Conservation (phyloP, 345 rosid genomes). For the Moricandia arvensis region DNA sequence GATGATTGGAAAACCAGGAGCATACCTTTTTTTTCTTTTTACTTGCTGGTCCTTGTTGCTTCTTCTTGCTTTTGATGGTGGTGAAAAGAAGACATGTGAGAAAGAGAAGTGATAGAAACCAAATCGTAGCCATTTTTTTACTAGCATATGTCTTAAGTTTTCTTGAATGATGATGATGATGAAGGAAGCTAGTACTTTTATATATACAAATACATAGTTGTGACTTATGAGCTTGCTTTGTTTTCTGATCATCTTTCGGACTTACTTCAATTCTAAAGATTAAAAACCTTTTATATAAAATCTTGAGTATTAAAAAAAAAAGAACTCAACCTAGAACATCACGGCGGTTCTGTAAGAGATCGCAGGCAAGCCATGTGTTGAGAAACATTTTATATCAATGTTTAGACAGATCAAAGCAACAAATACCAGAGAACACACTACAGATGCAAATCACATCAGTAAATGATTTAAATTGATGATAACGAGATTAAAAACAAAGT, state of each 20-base stretch:
- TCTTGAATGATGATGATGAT: neutral
- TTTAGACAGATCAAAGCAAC: neutral
- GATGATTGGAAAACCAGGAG: no score
- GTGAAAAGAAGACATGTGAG: no score
- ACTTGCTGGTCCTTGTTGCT: no score
- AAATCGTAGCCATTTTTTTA: conserved; percentile 8
- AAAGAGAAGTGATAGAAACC: no score
- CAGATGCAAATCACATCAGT: no score
- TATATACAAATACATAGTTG: neutral
- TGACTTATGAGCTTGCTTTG: neutral
- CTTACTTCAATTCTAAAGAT: neutral
- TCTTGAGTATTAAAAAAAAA: neutral
- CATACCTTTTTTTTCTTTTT: no score
- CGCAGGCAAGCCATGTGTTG: neutral
- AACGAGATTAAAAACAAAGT: no score
- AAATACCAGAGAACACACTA: no score
- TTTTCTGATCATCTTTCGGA: neutral
- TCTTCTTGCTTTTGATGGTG: no score
- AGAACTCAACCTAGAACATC: neutral
- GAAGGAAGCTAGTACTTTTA: neutral
- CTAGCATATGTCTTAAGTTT: neutral
- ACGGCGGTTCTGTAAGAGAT: neutral
- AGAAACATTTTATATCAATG: neutral
- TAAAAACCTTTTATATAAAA: neutral
- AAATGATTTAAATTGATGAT: no score